These are phyloP conservation scores for Colletotrichum tamarilloi DNA, from an alignment of 2,329 filamentous ascomycete species.

Conservation along the genomic window DNA sequence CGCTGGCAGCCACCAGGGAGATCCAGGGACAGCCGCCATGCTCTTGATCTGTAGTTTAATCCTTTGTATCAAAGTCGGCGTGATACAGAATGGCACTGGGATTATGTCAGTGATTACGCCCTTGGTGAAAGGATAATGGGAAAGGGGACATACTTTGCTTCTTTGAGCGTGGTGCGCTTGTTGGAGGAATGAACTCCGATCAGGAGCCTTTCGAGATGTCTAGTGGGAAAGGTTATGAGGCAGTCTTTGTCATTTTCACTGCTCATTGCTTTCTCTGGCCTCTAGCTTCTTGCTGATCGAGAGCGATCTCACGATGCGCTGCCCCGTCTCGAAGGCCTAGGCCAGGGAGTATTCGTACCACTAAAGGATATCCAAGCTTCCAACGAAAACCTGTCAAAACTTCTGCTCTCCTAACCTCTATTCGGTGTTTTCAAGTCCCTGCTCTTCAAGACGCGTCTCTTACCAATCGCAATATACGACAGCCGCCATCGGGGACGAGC, in stretches of 20 bases:
- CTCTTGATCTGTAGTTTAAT: no score
- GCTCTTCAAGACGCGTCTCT: background rate
- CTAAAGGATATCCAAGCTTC: background rate
- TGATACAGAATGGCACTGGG: background rate
- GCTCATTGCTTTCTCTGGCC: background rate
- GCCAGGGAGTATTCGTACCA: background rate
- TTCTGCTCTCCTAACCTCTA: background rate
- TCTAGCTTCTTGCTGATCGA: accelerated
- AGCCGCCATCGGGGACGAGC: background rate
- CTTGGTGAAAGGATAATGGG: background rate
- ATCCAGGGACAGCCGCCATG: no score
- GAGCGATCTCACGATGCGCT: background rate
- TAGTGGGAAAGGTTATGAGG: background rate
- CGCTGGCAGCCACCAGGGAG: no score
- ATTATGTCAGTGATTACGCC: background rate
- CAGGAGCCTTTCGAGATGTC: background rate
- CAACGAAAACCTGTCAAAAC: background rate
- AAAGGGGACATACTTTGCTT: background rate
- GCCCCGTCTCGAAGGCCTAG: background rate
- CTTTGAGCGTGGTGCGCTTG: background rate
- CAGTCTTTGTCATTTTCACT: background rate
- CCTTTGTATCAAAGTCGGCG: background rate
- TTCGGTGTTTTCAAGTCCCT: no score
- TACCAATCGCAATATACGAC: background rate
- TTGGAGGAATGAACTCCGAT: background rate